Evolutionary conservation across 768 basidiomycete species (phyloP), one percentile per base, ranked within the genome.

Genomic region (Solioccasus polychromus): DNA sequence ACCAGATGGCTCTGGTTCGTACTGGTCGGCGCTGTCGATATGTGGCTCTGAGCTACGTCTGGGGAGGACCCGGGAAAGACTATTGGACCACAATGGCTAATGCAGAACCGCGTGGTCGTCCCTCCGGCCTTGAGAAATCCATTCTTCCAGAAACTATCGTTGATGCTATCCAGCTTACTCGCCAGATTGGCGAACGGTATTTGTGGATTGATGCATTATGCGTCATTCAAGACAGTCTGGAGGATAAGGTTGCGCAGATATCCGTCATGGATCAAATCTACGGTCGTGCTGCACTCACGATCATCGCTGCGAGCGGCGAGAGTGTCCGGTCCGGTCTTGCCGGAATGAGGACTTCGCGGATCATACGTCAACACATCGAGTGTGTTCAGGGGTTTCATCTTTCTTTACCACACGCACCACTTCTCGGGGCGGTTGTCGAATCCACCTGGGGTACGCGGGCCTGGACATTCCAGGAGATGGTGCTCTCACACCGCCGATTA

Each of bases 121-220:
- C 32, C 18, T 15, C 23, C 2, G 54, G 54, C 6, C 30, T 55
- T 17, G 24, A 50, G 11, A 10, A 9, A 14, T 44, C 41, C 23
- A n/a, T 28, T 20, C 36, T 56, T 1, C 51, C 57, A 6, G 44
- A 39, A 3, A 61, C 61, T 15, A 54, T 61, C 5, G 8, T 44
- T 2, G 60, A 61, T 18, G 40, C 61, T 10, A 60, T 63, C 14
- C 39, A 32, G 7, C 20, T 58, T 19, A 43, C 47, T n/a, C 57
- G 42, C 3, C 17, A 34, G 11, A 29, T 63, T 9, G 53, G 59
- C 7, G 48, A 54, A 47, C 60, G 44, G 15, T 62, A 60, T 28
- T 8, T 62, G 10, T 62, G 60, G 60, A 23, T 63, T 5, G 60
- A 63, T 29, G 48, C 51, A 2, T 34, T 62, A 8, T 62, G 60